A percentile compares a stretch with the other conserved stretches of the same genome.
Conservation (phyloP, 2,329 filamentous ascomycete genomes). For the Didymella pomorum region DNA sequence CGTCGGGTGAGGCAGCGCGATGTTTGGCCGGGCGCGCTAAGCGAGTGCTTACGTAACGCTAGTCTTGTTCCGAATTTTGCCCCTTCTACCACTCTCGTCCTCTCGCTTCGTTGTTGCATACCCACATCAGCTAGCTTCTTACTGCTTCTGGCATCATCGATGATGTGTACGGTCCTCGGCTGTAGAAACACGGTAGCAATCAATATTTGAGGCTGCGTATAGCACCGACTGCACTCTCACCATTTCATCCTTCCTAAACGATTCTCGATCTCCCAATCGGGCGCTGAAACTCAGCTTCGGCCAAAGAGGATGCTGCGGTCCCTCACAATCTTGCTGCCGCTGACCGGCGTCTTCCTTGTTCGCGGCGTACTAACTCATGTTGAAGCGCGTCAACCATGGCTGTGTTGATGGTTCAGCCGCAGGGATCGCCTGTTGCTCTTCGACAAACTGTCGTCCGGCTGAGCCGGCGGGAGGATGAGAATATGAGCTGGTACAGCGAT, state of each 20-base stretch:
- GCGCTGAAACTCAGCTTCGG: slow-evolving; percentile 38
- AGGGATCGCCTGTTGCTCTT: slow-evolving; percentile 42
- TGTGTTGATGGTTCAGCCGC: slow-evolving; percentile 39
- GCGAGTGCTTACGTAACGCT: slow-evolving; percentile 13
- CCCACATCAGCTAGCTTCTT: slow-evolving; percentile 10
- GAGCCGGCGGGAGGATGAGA: slow-evolving; percentile 29
- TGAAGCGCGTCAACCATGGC: slow-evolving; percentile 30
- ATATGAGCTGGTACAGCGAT: slow-evolving; percentile 33
- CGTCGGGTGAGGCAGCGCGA: slow-evolving; percentile 21
- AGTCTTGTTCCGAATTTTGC: neutral
- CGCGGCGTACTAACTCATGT: slow-evolving; percentile 19
- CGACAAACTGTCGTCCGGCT: slow-evolving; percentile 30
- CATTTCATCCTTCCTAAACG: slow-evolving; percentile 29
- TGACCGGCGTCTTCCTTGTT: slow-evolving; percentile 35
- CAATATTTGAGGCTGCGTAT: slow-evolving; percentile 26
- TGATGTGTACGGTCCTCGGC: neutral
- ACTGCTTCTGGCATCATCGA: neutral
- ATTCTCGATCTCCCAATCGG: slow-evolving; percentile 35
- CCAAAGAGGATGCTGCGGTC: slow-evolving; percentile 33
- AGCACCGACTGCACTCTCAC: slow-evolving; percentile 23
- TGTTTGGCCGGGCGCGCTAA: slow-evolving; percentile 11
- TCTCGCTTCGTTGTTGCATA: neutral
- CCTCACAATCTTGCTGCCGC: slow-evolving; percentile 20
- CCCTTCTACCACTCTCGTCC: slow-evolving; percentile 6
- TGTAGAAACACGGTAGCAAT: slow-evolving; percentile 20